Conservation (phyloP, 2,329 filamentous ascomycete species). For the Stagonosporopsis cucurbitacearum region DNA sequence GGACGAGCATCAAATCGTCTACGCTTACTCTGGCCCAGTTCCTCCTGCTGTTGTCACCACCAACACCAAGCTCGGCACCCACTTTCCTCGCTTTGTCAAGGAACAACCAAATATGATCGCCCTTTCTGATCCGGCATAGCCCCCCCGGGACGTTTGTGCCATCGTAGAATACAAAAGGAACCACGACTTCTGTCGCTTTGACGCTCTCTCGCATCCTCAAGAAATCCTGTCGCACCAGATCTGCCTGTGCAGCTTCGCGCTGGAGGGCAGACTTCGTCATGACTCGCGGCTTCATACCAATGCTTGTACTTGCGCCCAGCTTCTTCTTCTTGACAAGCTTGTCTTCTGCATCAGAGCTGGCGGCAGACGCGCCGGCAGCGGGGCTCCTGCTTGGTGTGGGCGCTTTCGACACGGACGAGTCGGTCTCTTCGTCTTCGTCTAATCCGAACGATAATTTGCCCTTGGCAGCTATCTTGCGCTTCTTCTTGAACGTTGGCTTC, state of each 20-base stretch:
- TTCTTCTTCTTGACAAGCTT: conserved; percentile 53
- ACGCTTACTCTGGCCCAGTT: conserved; percentile 95
- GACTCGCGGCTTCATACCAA: conserved; percentile 69
- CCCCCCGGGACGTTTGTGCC: conserved; percentile 89
- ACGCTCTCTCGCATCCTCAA: conserved; percentile 81
- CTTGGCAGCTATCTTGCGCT: conserved; percentile 59
- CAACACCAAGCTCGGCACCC: conserved; percentile 80
- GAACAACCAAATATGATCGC: conserved; percentile 91
- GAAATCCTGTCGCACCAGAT: conserved; percentile 79
- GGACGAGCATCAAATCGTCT: conserved; percentile 92
- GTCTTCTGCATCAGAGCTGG: conserved; percentile 40
- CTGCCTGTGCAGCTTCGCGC: conserved; percentile 78
- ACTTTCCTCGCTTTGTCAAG: conserved; percentile 90
- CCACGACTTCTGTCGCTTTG: conserved; percentile 84
- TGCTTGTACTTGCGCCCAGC: conserved; percentile 67
- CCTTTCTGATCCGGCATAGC: conserved; percentile 85
- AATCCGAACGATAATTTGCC: conserved; percentile 72
- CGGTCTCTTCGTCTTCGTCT: conserved; percentile 70
- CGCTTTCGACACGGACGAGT: conserved; percentile 49
- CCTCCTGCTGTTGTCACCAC: conserved; percentile 69
- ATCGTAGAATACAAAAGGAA: conserved; percentile 97
- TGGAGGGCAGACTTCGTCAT: conserved; percentile 78
- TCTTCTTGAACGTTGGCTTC: conserved; percentile 63
- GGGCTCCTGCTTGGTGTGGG: conserved; percentile 50
- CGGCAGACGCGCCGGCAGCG: conserved; percentile 45